Conservation (phyloP, 495 filamentous ascomycete genomes). For the Lasiosphaeria hispida region DNA sequence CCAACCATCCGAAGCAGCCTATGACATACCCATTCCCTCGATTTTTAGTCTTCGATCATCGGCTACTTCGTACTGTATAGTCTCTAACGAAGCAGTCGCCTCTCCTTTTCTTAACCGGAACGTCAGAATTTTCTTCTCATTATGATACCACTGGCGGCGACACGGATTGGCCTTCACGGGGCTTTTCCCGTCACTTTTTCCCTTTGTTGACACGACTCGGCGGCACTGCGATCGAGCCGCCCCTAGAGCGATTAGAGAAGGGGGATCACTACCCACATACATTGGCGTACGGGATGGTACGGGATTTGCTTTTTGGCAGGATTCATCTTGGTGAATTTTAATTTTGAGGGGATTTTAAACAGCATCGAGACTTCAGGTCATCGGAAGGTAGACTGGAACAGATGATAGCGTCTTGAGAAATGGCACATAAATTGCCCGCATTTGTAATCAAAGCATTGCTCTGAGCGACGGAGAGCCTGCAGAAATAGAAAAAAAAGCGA, state of each 20-base stretch:
- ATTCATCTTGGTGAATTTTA: too few species aligned
- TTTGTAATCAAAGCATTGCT: too few species aligned
- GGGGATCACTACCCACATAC: background rate
- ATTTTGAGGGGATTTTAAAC: too few species aligned
- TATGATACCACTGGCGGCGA: background rate
- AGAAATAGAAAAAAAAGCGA: too few species aligned
- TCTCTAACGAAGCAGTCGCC: background rate
- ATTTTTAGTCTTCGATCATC: background rate
- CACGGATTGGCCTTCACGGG: background rate
- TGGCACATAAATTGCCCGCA: too few species aligned
- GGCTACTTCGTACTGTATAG: background rate
- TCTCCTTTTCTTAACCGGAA: background rate
- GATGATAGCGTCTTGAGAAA: too few species aligned
- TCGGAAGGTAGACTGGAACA: too few species aligned
- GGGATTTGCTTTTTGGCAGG: background rate
- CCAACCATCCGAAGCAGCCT: background rate
- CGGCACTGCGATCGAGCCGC: background rate
- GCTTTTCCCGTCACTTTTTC: background rate
- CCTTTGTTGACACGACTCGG: background rate
- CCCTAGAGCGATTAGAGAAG: background rate
- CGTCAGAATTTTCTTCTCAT: background rate
- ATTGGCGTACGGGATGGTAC: background rate
- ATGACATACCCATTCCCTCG: background rate
- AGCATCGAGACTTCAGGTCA: too few species aligned
- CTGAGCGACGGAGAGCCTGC: too few species aligned